phyloP scores from a whole-genome alignment of 257 asterid species.

The Plantago elongata region DNA sequence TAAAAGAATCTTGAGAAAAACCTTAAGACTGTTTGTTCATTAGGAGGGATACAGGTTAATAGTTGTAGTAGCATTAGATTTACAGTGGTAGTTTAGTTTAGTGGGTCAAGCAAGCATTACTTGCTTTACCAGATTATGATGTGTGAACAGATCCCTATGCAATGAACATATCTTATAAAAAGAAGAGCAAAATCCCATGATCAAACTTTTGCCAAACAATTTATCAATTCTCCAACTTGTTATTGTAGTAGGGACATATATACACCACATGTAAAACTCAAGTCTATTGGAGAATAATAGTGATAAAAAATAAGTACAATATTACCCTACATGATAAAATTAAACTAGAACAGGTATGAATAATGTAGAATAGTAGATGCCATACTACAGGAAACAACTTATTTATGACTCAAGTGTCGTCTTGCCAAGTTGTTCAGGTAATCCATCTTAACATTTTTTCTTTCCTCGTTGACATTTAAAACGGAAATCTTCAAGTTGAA shows the following conservation, averaged over 20 bases:
- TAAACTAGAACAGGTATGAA: background rate
- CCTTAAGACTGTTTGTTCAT: slow-evolving; percentile 14
- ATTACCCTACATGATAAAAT: slow-evolving; percentile 8
- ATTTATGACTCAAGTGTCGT: background rate
- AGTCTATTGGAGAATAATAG: background rate
- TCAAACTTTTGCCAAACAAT: slow-evolving; percentile 24
- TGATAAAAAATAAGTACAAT: background rate
- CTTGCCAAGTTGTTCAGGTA: no score
- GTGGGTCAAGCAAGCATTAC: slow-evolving; percentile 19
- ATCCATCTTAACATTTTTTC: no score
- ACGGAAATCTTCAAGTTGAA: no score
- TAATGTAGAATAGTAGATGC: no score
- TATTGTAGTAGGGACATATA: slow-evolving; percentile 25
- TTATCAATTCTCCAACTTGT: slow-evolving; percentile 11
- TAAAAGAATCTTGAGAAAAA: slow-evolving; percentile 16
- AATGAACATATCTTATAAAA: slow-evolving; percentile 28
- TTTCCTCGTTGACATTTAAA: no score
- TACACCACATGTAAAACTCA: slow-evolving; percentile 17
- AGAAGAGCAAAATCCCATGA: slow-evolving; percentile 26
- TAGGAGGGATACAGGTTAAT: slow-evolving; percentile 5
- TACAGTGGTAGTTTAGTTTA: background rate
- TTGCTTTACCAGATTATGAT: slow-evolving; percentile 25
- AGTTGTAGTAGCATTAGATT: background rate
- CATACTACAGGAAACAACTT: background rate
- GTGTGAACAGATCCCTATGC: slow-evolving; percentile 35